A percentile compares a stretch with the other conserved stretches of the same genome.
phyloP scores from a whole-genome alignment of 2,329 filamentous ascomycete genomes.

The Cadophora luteo-olivacea region DNA sequence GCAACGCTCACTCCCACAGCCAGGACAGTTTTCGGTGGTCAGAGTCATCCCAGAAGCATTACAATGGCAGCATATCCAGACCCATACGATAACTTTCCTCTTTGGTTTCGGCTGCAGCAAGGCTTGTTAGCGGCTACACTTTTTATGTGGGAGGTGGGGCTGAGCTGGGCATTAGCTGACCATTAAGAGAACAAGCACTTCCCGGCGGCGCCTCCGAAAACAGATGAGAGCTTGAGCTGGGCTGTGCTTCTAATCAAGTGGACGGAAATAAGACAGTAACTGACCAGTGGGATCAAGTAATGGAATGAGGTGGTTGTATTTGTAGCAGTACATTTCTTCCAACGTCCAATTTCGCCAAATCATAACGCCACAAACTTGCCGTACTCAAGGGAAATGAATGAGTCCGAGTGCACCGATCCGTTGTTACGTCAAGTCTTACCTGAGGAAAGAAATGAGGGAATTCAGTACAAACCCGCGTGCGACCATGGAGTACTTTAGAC shows the following conservation, averaged over 20 bases:
- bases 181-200: neutral
- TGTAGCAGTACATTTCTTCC: too few species aligned
- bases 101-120: neutral
- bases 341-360: too few species aligned
- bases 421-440: too few species aligned
- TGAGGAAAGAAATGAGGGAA: too few species aligned
- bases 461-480: too few species aligned
- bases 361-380: too few species aligned
- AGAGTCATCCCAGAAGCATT: neutral
- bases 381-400: too few species aligned
- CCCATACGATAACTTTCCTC: neutral
- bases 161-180: neutral
- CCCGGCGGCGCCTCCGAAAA: neutral
- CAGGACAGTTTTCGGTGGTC: neutral
- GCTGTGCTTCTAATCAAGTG: neutral
- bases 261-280: neutral
- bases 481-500: too few species aligned
- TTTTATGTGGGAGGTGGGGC: too few species aligned
- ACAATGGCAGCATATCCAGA: neutral
- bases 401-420: too few species aligned
- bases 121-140: neutral
- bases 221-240: neutral
- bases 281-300: neutral
- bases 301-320: neutral
- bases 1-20: neutral